Percentiles rank a stretch among this genome's conserved stretches.
phyloP scores from a whole-genome alignment of 768 basidiomycete species.

The Hortiboletus campestris region DNA sequence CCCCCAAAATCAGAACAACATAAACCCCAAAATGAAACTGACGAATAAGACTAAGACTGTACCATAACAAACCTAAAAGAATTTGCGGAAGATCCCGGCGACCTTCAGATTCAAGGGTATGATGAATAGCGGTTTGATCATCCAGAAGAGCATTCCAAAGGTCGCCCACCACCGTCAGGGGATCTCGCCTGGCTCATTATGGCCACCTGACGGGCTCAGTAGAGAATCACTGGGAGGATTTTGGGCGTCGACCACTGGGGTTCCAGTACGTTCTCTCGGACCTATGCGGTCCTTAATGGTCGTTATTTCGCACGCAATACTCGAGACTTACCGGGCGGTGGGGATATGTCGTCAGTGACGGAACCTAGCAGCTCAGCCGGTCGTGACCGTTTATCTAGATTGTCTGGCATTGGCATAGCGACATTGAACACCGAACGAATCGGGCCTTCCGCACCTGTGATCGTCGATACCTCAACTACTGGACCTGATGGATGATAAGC shows the following conservation, averaged over 20 bases:
- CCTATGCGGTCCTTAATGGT: conserved; percentile 15
- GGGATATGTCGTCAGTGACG: not conserved
- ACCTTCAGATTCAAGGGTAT: conserved; percentile 46
- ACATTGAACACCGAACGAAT: conserved; percentile 3
- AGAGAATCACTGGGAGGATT: conserved; percentile 4
- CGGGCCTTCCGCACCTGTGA: conserved; percentile 16
- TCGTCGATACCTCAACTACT: conserved; percentile 14
- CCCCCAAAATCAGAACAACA: conserved; percentile 22
- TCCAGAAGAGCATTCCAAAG: conserved; percentile 43
- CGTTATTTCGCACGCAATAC: conserved; percentile 1
- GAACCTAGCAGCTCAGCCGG: not conserved
- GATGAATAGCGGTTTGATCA: conserved; percentile 39
- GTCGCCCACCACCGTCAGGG: conserved; percentile 53
- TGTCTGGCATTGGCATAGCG: conserved; percentile 16
- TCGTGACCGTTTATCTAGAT: conserved; percentile 4
- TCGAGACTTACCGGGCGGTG: conserved; percentile 13
- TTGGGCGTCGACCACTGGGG: not conserved
- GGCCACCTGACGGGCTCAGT: conserved; percentile 9
- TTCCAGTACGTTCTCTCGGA: conserved; percentile 4
- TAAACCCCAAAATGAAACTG: conserved; percentile 23
- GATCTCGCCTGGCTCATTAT: conserved; percentile 16
- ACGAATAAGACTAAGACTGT: conserved; percentile 25
- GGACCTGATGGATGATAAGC: conserved; percentile 24
- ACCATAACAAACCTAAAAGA: conserved; percentile 31
- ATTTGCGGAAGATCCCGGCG: conserved; percentile 46